Conservation (phyloP, 441 rosid species). For the Gossypium aridum region DNA sequence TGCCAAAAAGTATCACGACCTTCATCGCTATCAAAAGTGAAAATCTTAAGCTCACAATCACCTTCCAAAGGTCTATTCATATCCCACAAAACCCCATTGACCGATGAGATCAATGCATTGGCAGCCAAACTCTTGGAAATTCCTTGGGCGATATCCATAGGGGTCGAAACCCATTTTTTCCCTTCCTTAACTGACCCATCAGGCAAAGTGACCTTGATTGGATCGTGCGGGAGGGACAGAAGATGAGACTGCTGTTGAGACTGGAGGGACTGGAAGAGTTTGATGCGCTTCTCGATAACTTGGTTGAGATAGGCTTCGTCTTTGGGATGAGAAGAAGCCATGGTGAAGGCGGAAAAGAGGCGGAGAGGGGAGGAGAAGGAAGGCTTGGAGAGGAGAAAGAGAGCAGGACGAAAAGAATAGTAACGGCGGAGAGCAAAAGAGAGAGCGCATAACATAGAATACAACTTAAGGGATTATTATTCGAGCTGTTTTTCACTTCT, state of each 20-base stretch:
- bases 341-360: constrained; percentile 25
- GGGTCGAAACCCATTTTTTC: constrained; percentile 71
- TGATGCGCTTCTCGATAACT: constrained; percentile 69
- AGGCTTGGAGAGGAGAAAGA: constrained; percentile 12
- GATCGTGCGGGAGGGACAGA: constrained; percentile 57
- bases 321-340: constrained; percentile 41
- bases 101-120: constrained; percentile 73
- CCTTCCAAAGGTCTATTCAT: constrained; percentile 77
- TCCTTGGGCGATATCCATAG: constrained; percentile 62
- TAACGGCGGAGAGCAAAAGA: constrained; percentile 26
- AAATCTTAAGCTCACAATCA: constrained; percentile 70
- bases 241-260: constrained; percentile 51
- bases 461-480: background rate
- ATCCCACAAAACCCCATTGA: constrained; percentile 78
- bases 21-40: constrained; percentile 68
- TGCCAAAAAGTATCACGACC: constrained; percentile 98
- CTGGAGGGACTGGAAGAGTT: constrained; percentile 61
- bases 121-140: constrained; percentile 66
- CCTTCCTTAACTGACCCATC: constrained; percentile 84
- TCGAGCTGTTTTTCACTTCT: background rate
- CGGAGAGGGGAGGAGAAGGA: constrained; percentile 13
- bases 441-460: constrained; percentile 22
- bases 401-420: background rate
- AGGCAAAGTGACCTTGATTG: constrained; percentile 67
- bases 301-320: constrained; percentile 57